A percentile compares a stretch with the other conserved stretches of the same genome.
phyloP scores from a whole-genome alignment of 768 basidiomycete genomes.

The Pseudohyphozyma bogoriensis region DNA sequence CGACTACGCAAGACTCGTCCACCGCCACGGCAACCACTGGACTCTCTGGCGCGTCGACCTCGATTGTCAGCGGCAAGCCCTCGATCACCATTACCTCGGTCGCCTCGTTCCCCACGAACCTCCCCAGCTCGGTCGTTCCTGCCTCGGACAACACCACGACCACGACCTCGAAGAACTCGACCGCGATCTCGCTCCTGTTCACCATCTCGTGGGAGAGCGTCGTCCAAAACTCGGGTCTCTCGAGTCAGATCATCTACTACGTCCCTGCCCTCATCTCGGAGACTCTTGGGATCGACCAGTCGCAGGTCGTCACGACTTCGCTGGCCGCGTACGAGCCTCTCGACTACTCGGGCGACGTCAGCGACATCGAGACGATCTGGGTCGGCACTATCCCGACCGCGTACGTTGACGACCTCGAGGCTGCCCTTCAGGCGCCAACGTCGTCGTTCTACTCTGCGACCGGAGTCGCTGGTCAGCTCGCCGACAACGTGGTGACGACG shows the following conservation, averaged over 20 bases:
- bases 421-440: slow-evolving; percentile 21
- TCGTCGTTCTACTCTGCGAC: slow-evolving; percentile 16
- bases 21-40: slow-evolving; percentile 3
- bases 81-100: slow-evolving; percentile 23
- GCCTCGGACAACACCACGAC: not conserved
- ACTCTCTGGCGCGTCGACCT: slow-evolving; percentile 5
- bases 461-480: too few species aligned
- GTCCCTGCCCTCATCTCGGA: slow-evolving; percentile 48
- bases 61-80: slow-evolving; percentile 19
- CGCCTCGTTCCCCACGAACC: slow-evolving; percentile 30
- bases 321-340: slow-evolving; percentile 55
- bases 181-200: slow-evolving; percentile 58
- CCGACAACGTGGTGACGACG: slow-evolving; percentile 13
- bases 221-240: slow-evolving; percentile 47
- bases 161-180: slow-evolving; percentile 22
- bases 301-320: slow-evolving; percentile 47
- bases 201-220: slow-evolving; percentile 65
- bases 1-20: not conserved
- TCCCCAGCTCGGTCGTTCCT: slow-evolving; percentile 34
- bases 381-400: slow-evolving; percentile 56
- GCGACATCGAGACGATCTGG: slow-evolving; percentile 57
- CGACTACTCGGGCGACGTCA: slow-evolving; percentile 47
- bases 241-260: slow-evolving; percentile 67
- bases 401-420: slow-evolving; percentile 52
- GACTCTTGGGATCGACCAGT: slow-evolving; percentile 43